Base-by-base conservation (phyloP, 805 yeast species). In the Zygoascus biomembranicola region DNA sequence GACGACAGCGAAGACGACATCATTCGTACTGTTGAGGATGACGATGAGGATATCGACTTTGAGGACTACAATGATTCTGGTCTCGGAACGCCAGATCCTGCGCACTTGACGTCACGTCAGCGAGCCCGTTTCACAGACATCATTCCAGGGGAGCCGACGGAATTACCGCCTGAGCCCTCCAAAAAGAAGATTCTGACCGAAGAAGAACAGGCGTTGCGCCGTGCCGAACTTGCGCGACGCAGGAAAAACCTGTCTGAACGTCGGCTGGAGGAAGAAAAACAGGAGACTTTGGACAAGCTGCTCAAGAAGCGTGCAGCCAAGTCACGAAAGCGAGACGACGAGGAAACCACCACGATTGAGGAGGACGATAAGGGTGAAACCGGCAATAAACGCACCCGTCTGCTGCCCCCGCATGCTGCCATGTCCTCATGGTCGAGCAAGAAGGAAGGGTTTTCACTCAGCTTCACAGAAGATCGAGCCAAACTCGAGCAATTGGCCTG, bases 241-340 rank as follows among this genome's bases (percentile, higher is more conserved):
- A 77, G 99, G 59, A 87, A 86, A 67, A 90, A 92, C 65, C 77
- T 89, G 62, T 82, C 84, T 60, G 90, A 84, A 62, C 84, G 85
- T 70, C 81, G 85, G 58, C 71, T 88, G 43, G 97, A 90, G 64
- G 97, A 88, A 67, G 98, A 94, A 68, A 94, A 94, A 66, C 80
- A 84, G 64, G 97, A 92, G 59, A 90, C 97, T 0, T 76, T 92
- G 59, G 92, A 92, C 67, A 88, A 87, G 66, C 73, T 92, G 58
- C 73, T 92, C 58, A 84, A 87, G 69, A 82, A 90, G 67, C 77
- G 96, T 58, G 96, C 97, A 0, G 81, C 81, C 19, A 63, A 64
- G 41, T 45, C 59, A 13, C 53, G 57, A 16, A 62, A 63, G 31
- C 57, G 57, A 1, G 39, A 51, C 37, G 62, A 52, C 16, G 59